Evolutionary conservation across 148 eudicot genomes (phyloP).

Genomic region (Silene conica): DNA sequence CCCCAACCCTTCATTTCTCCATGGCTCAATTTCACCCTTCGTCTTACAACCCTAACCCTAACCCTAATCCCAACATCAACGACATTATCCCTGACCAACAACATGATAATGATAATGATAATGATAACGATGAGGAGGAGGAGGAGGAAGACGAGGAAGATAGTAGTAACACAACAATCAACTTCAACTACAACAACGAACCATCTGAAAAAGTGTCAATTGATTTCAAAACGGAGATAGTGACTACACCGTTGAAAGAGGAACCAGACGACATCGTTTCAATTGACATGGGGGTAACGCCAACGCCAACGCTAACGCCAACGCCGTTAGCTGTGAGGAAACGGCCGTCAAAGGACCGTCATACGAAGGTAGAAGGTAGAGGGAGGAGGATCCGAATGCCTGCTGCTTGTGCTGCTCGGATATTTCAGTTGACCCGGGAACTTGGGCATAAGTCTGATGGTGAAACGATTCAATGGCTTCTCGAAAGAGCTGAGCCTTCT

Average conservation of each 20-base stretch:
- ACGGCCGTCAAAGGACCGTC: conserved; percentile 78
- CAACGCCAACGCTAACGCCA: too few species aligned
- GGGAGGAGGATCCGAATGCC: conserved; percentile 89
- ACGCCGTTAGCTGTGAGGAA: conserved; percentile 23
- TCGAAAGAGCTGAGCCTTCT: conserved; percentile 77
- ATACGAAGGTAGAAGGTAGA: conserved; percentile 86
- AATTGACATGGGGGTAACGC: background rate
- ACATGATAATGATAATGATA: conserved; percentile 20
- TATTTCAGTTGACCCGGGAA: conserved; percentile 81
- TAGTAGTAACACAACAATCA: conserved; percentile 12
- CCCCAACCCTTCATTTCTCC: background rate
- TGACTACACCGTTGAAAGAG: conserved; percentile 40
- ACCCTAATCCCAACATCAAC: too few species aligned
- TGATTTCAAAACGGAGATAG: conserved; percentile 30
- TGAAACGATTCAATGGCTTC: conserved; percentile 74
- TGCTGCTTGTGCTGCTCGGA: conserved; percentile 83
- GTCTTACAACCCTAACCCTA: too few species aligned
- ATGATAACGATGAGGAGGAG: conserved; percentile 13
- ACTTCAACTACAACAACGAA: conserved; percentile 17
- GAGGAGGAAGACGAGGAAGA: conserved; percentile 10
- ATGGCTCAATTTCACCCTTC: too few species aligned
- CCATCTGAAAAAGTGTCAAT: conserved; percentile 9
- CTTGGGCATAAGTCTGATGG: conserved; percentile 82
- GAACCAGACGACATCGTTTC: conserved; percentile 43
- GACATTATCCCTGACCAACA: conserved; percentile 5